A percentile compares a stretch with the other conserved stretches of the same genome.
Conservation (phyloP, 805 yeast species). For the Ogataea polymorpha region DNA sequence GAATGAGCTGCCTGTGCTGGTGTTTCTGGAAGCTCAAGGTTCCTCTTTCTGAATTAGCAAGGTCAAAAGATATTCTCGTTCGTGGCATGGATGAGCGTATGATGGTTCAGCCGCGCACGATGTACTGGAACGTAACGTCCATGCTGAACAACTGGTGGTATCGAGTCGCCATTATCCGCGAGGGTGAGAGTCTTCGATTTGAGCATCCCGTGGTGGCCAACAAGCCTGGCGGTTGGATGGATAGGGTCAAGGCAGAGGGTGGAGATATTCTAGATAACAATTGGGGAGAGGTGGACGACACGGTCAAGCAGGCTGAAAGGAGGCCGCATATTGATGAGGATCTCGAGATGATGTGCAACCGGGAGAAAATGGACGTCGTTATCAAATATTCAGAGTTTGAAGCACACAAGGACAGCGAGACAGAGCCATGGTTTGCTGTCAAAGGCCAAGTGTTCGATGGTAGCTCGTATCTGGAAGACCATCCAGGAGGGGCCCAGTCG, state of each 20-base stretch:
- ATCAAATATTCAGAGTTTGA: constrained; percentile 21
- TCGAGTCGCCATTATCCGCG: constrained; percentile 28
- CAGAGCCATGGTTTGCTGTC: constrained; percentile 31
- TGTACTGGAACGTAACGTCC: constrained; percentile 38
- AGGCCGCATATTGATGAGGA: constrained; percentile 25
- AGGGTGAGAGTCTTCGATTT: constrained; percentile 17
- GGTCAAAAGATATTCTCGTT: constrained; percentile 31
- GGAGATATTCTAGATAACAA: constrained; percentile 30
- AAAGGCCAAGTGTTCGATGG: constrained; percentile 37
- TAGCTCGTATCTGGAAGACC: constrained; percentile 32
- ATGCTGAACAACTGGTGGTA: constrained; percentile 39
- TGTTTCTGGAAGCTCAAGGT: constrained; percentile 34
- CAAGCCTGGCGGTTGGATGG: constrained; percentile 37
- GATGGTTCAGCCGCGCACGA: constrained; percentile 35
- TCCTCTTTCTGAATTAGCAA: constrained; percentile 16
- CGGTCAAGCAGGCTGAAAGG: background rate
- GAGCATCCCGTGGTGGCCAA: constrained; percentile 30
- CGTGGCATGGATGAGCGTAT: constrained; percentile 37
- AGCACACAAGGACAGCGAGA: constrained; percentile 16
- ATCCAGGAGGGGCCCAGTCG: constrained; percentile 32
- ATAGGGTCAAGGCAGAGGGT: constrained; percentile 32
- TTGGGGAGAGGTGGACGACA: constrained; percentile 32
- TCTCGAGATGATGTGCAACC: constrained; percentile 29
- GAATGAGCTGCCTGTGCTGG: constrained; percentile 35
- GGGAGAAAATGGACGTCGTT: constrained; percentile 20